A percentile compares a stretch with the other conserved stretches of the same genome.
phyloP scores from a whole-genome alignment of 2,329 filamentous ascomycete species.

The Diaporthe caulivora region DNA sequence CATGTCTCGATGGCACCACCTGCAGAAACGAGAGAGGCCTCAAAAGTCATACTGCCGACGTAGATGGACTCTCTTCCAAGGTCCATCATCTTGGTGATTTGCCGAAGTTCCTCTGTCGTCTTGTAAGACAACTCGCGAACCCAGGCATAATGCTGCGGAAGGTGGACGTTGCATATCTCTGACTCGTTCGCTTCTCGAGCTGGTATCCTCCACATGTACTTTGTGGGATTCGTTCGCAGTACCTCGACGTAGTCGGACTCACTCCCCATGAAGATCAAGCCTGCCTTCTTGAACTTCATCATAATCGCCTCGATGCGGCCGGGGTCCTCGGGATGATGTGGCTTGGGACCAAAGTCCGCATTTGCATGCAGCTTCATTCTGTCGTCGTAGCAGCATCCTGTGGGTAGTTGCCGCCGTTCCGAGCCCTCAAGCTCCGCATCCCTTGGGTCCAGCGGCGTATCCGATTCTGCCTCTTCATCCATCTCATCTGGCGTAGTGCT shows the following conservation, averaged over 20 bases:
- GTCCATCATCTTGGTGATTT: slow-evolving; percentile 72
- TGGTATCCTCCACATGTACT: slow-evolving; percentile 81
- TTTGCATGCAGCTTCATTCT: slow-evolving; percentile 97
- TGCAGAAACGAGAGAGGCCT: slow-evolving; percentile 84
- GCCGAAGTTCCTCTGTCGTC: slow-evolving; percentile 74
- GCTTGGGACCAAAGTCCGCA: slow-evolving; percentile 77
- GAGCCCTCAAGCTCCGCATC: slow-evolving; percentile 45
- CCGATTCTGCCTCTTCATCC: slow-evolving; percentile 49
- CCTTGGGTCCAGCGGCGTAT: slow-evolving; percentile 46
- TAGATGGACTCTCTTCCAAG: slow-evolving; percentile 82
- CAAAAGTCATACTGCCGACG: slow-evolving; percentile 84
- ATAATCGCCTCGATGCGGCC: slow-evolving; percentile 93
- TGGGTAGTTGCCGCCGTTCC: slow-evolving; percentile 68
- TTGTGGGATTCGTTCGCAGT: slow-evolving; percentile 65
- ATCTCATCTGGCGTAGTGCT: slow-evolving; percentile 47
- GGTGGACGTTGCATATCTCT: slow-evolving; percentile 87
- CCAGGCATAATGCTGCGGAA: slow-evolving; percentile 81
- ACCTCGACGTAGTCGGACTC: slow-evolving; percentile 66
- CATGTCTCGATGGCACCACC: slow-evolving; percentile 97
- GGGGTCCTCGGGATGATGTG: slow-evolving; percentile 95
- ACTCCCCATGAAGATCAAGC: slow-evolving; percentile 76
- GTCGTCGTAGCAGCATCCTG: slow-evolving; percentile 89
- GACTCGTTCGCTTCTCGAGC: slow-evolving; percentile 81
- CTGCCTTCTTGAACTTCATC: slow-evolving; percentile 85
- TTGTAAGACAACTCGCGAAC: slow-evolving; percentile 70